These are phyloP conservation scores for Diaporthe caulivora DNA, from an alignment of 2,329 filamentous ascomycete genomes.

Conservation along the genomic window DNA sequence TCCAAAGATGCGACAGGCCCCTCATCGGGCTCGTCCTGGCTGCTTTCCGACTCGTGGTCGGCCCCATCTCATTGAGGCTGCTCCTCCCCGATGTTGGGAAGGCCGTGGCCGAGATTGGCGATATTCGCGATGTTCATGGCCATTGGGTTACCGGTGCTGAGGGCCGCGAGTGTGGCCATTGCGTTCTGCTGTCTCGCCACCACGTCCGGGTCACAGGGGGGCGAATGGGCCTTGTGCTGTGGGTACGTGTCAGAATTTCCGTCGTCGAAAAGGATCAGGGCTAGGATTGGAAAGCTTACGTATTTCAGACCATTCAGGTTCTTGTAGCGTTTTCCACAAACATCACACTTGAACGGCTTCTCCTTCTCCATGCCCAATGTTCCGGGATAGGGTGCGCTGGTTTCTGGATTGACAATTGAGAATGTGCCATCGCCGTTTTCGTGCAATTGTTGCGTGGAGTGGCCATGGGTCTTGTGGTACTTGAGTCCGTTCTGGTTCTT, in stretches of 20 bases:
- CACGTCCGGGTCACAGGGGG: constrained; percentile 88
- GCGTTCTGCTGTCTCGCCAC: constrained; percentile 57
- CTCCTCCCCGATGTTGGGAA: constrained; percentile 61
- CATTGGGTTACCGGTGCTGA: constrained; percentile 44
- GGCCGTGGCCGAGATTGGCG: constrained; percentile 47
- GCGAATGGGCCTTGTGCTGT: constrained; percentile 83
- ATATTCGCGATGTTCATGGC: constrained; percentile 51
- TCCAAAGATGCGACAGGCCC: constrained; percentile 26
- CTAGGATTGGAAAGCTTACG: constrained; percentile 57
- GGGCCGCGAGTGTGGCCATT: constrained; percentile 49
- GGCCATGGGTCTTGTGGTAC: constrained; percentile 88
- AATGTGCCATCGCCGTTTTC: constrained; percentile 98
- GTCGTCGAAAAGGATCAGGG: not conserved
- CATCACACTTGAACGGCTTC: constrained; percentile 97
- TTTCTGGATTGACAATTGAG: constrained; percentile 97
- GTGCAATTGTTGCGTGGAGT: constrained; percentile 95
- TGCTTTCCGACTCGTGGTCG: constrained; percentile 40
- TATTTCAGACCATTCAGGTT: constrained; percentile 99
- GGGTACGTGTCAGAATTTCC: constrained; percentile 48
- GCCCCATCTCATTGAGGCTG: constrained; percentile 41
- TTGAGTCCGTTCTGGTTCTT: constrained; percentile 99
- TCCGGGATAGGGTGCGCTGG: constrained; percentile 92
- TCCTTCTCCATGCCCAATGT: constrained; percentile 99
- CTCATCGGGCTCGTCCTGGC: constrained; percentile 35
- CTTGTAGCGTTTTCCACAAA: constrained; percentile 98